phyloP scores from a whole-genome alignment of 2,329 filamentous ascomycete genomes.

The Penicillium sclerotiorum region DNA sequence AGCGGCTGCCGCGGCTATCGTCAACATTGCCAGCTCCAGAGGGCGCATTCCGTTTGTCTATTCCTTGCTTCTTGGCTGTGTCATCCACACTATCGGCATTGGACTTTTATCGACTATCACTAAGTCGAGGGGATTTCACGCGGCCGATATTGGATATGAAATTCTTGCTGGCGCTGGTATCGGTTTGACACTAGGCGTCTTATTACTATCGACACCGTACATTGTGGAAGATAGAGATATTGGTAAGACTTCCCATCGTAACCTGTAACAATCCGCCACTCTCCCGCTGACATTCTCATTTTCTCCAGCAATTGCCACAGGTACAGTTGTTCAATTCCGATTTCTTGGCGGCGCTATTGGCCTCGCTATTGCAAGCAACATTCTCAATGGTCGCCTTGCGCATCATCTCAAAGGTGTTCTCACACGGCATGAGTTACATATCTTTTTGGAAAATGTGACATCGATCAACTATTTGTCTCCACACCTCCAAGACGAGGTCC shows the following conservation, averaged over 20 bases:
- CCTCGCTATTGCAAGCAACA: slow-evolving; percentile 30
- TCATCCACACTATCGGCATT: slow-evolving; percentile 29
- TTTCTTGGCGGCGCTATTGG: slow-evolving; percentile 32
- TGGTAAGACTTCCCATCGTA: slow-evolving; percentile 18
- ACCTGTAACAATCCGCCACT: too few species aligned
- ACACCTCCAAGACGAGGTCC: slow-evolving; percentile 16
- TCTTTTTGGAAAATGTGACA: slow-evolving; percentile 25
- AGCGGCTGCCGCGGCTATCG: slow-evolving; percentile 24
- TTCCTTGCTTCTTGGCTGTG: slow-evolving; percentile 26
- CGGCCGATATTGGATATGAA: slow-evolving; percentile 25
- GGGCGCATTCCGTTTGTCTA: slow-evolving; percentile 31
- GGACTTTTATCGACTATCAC: slow-evolving; percentile 28
- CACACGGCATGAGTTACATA: slow-evolving; percentile 18
- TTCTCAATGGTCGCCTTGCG: slow-evolving; percentile 25
- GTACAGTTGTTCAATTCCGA: slow-evolving; percentile 27
- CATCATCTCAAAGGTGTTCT: slow-evolving; percentile 20
- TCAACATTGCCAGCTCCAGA: slow-evolving; percentile 24
- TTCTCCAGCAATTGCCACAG: slow-evolving; percentile 27
- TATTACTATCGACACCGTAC: slow-evolving; percentile 27
- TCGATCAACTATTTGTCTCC: slow-evolving; percentile 12
- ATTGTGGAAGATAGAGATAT: slow-evolving; percentile 30
- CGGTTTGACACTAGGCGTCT: slow-evolving; percentile 25
- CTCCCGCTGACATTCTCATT: slow-evolving; percentile 3
- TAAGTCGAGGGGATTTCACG: slow-evolving; percentile 19
- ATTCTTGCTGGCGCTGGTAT: slow-evolving; percentile 27